Percentiles rank a stretch among this genome's conserved stretches.
These are phyloP conservation scores for Phytopythium helicoides DNA, from an alignment of 352 stramenopile genomes.

Conservation along the genomic window DNA sequence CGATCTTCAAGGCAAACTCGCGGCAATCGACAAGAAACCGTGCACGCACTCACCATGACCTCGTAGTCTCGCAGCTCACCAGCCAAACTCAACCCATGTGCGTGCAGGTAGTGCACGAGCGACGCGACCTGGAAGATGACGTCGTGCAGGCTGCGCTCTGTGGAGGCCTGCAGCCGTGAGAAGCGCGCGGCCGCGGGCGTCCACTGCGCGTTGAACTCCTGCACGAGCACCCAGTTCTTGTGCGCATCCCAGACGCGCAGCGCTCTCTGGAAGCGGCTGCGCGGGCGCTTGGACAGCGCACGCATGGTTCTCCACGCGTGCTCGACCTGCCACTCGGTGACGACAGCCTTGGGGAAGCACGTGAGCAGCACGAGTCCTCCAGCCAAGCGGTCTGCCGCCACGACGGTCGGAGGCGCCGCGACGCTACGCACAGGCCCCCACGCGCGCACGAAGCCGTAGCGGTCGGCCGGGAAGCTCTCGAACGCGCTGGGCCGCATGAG, in stretches of 20 bases:
- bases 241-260: conserved; percentile 49
- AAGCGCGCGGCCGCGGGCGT: conserved; percentile 23
- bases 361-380: conserved; percentile 32
- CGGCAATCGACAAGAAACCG: no score
- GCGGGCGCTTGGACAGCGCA: conserved; percentile 24
- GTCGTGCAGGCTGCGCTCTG: conserved; percentile 40
- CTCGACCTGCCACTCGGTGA: conserved; percentile 47
- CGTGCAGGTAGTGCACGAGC: conserved; percentile 60
- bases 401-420: conserved; percentile 18
- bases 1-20: background rate
- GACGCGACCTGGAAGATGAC: conserved; percentile 52
- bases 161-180: conserved; percentile 17
- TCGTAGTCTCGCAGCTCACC: conserved; percentile 50
- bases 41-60: conserved; percentile 48
- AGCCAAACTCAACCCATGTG: conserved; percentile 41
- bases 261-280: conserved; percentile 39
- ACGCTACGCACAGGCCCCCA: conserved; percentile 10
- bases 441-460: conserved; percentile 19
- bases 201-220: conserved; percentile 41
- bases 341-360: conserved; percentile 29
- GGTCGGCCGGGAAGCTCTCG: conserved; percentile 21
- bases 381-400: conserved; percentile 10
- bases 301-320: conserved; percentile 34
- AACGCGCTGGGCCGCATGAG: conserved; percentile 10
- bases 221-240: conserved; percentile 53